phyloP scores from a whole-genome alignment of 2,329 filamentous ascomycete genomes.

The Xylaria sp. region DNA sequence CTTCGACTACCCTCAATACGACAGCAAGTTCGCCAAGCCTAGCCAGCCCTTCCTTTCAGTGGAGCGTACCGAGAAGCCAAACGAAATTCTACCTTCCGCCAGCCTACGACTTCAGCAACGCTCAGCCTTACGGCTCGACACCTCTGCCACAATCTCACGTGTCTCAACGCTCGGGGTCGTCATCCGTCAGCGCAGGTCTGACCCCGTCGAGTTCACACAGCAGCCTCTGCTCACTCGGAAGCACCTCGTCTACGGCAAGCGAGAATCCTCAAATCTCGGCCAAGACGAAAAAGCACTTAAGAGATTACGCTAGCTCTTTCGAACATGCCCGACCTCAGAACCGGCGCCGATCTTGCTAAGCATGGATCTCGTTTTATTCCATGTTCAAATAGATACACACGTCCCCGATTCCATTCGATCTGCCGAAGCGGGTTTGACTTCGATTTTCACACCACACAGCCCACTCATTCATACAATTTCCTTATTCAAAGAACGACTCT shows the following conservation, averaged over 20 bases:
- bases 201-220: slow-evolving; percentile 83
- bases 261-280: slow-evolving; percentile 73
- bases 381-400: slow-evolving; percentile 36
- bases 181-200: slow-evolving; percentile 58
- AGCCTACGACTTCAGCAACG: slow-evolving; percentile 78
- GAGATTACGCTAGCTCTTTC: slow-evolving; percentile 88
- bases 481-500: slow-evolving; percentile 44
- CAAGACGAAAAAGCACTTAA: slow-evolving; percentile 81
- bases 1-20: slow-evolving; percentile 63
- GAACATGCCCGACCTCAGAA: slow-evolving; percentile 76
- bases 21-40: slow-evolving; percentile 68
- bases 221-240: slow-evolving; percentile 83
- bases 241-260: slow-evolving; percentile 64
- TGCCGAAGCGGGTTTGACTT: slow-evolving; percentile 42
- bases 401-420: slow-evolving; percentile 42
- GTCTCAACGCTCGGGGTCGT: slow-evolving; percentile 48
- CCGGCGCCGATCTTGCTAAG: slow-evolving; percentile 67
- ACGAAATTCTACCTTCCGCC: slow-evolving; percentile 76
- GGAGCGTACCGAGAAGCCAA: slow-evolving; percentile 55
- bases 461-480: slow-evolving; percentile 45
- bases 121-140: slow-evolving; percentile 66
- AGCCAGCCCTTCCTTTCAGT: slow-evolving; percentile 60
- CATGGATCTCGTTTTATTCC: slow-evolving; percentile 15
- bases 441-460: slow-evolving; percentile 35
- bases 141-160: slow-evolving; percentile 58